A percentile compares a stretch with the other conserved stretches of the same genome.
Evolutionary conservation across 768 basidiomycete species (phyloP).

Genomic region (Neoboletus brunneissimus): DNA sequence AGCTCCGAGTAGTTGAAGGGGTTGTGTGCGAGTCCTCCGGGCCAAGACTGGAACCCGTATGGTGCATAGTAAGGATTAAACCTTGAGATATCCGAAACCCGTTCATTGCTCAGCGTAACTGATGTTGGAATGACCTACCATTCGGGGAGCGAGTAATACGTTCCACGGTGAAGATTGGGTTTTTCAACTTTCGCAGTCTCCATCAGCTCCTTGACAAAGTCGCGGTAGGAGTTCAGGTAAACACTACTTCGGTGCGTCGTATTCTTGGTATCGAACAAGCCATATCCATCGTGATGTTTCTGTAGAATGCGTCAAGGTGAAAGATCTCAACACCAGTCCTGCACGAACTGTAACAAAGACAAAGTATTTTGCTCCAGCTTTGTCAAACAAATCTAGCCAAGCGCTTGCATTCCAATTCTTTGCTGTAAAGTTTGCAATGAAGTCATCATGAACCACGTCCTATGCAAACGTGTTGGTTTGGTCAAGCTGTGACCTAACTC

Average conservation of each 20-base stretch:
- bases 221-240: slow-evolving; percentile 47
- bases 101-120: not conserved
- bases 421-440: slow-evolving; percentile 53
- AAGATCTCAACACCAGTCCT: not conserved
- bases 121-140: slow-evolving; percentile 34
- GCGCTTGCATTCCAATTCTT: slow-evolving; percentile 50
- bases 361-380: slow-evolving; percentile 61
- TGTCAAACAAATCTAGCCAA: slow-evolving; percentile 54
- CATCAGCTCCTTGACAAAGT: slow-evolving; percentile 51
- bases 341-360: slow-evolving; percentile 49
- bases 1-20: slow-evolving; percentile 43
- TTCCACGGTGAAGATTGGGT: slow-evolving; percentile 52
- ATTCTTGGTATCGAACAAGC: slow-evolving; percentile 53
- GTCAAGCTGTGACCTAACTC: not conserved
- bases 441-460: slow-evolving; percentile 55
- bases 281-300: slow-evolving; percentile 65
- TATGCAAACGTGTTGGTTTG: slow-evolving; percentile 11
- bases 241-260: slow-evolving; percentile 51
- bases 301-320: slow-evolving; percentile 15
- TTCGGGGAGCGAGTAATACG: slow-evolving; percentile 57
- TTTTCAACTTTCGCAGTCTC: slow-evolving; percentile 47
- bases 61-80: slow-evolving; percentile 48
- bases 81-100: slow-evolving; percentile 29
- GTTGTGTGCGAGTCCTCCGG: slow-evolving; percentile 53
- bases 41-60: slow-evolving; percentile 52